Conservation (phyloP, 192 early-diverging fungal genomes). For the Pecoramyces ruminantium region DNA sequence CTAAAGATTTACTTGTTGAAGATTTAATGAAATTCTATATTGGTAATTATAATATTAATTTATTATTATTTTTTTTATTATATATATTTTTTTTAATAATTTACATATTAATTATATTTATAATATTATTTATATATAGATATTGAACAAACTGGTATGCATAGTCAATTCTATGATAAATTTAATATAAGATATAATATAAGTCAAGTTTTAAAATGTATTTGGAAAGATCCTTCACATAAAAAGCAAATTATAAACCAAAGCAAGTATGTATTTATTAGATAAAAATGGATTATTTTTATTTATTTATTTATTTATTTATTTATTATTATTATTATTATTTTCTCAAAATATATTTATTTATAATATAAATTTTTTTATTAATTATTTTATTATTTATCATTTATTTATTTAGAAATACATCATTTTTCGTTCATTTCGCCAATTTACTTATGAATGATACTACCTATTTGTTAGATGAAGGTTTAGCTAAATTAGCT, state of each 20-base stretch:
- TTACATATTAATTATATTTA: neutral
- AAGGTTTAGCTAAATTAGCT: constrained; percentile 68
- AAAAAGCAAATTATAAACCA: constrained; percentile 39
- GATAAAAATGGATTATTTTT: too few relatives aligned
- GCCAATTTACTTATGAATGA: constrained; percentile 88
- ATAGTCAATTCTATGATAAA: constrained; percentile 95
- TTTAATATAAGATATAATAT: constrained; percentile 97
- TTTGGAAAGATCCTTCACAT: constrained; percentile 63
- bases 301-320: neutral
- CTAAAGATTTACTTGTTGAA: constrained; percentile 57
- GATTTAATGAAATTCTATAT: constrained; percentile 83
- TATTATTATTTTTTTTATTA: too few relatives aligned
- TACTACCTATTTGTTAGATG: constrained; percentile 85
- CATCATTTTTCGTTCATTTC: constrained; percentile 72
- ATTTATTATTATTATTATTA: too few relatives aligned
- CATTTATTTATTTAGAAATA: constrained; percentile 25
- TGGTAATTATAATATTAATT: constrained; percentile 34
- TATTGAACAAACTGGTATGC: constrained; percentile 82
- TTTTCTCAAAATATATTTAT: too few relatives aligned
- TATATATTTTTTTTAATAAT: neutral
- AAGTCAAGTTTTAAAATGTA: constrained; percentile 66
- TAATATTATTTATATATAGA: constrained; percentile 20
- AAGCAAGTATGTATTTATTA: constrained; percentile 38
- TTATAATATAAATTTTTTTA: constrained; percentile 5
- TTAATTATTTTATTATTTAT: neutral